Base-by-base conservation (phyloP, 768 basidiomycete genomes). In the Macrocybe gigantea region DNA sequence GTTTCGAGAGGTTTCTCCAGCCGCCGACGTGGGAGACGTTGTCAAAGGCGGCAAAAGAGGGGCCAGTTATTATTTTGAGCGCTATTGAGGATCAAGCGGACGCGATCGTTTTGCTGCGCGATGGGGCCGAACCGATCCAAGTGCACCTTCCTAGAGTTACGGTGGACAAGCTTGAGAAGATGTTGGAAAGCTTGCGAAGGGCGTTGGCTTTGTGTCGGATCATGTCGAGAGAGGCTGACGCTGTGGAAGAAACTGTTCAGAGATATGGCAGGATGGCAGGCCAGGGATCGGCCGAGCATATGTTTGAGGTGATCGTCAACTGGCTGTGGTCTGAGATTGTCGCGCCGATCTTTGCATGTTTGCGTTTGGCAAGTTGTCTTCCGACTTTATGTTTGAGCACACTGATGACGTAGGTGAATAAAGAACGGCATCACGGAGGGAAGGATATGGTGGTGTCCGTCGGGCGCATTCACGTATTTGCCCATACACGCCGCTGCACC, bases 371-470 rank as follows among this genome's bases (percentile, higher is more conserved):
- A 15, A n/a, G 6, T 41, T 1, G 8, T 32, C 8, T 29, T 5
- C 5, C 12, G 1, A 11, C 41, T 5, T 32, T 14, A 2, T 22
- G 22, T 32, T 41, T 7, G 22, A 5, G 6, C 22, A 6, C 12
- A 15, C 15, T 10, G 32, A 41, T 6, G 8, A 15, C 32, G 8
- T 5, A 7, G 41, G 22, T 14, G 2, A 29, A 14, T 15, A 14
- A 6, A 15, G 10, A 41, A 29, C 32, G 22, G 22, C 22, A 22
- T 22, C 22, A 22, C 14, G 2, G 7, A 15, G 15, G 32, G 6
- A 13, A 6, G 41, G 32, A 41, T 41, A 8, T 41, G 41, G 41
- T 41, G 41, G 41, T 41, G 41, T 41, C 41, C 41, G 32, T 41
- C 41, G 12, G 41, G 41, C 22, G 10, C 41, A 5, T 41, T 41